Percentiles rank a stretch among this genome's conserved stretches.
phyloP scores from a whole-genome alignment of 2,329 filamentous ascomycete species.

The Colletotrichum godetiae region DNA sequence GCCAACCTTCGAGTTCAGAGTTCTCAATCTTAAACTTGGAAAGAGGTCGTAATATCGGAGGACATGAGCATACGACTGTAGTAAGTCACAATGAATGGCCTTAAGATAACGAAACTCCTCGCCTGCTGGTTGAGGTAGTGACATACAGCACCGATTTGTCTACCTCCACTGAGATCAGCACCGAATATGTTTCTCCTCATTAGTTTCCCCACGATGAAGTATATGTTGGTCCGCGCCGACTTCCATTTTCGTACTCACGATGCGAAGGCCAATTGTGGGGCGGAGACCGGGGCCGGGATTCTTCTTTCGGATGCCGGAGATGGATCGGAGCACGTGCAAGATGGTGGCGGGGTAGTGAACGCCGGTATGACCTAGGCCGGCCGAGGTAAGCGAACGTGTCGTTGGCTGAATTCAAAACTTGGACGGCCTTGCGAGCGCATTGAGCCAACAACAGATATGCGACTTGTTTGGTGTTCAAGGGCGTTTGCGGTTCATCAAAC shows the following conservation, averaged over 20 bases:
- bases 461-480: background rate
- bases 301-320: background rate
- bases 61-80: too few species aligned
- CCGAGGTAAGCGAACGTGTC: background rate
- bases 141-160: too few species aligned
- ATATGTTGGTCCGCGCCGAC: too few species aligned
- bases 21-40: too few species aligned
- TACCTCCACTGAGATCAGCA: too few species aligned
- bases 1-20: too few species aligned
- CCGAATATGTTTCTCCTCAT: too few species aligned
- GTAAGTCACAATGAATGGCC: too few species aligned
- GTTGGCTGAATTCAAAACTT: background rate
- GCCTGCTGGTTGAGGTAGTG: too few species aligned
- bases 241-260: background rate
- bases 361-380: background rate
- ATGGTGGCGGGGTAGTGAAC: background rate
- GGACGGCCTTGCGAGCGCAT: background rate
- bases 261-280: background rate
- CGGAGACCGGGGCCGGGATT: background rate
- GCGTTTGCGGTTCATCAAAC: too few species aligned
- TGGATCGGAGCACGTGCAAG: background rate
- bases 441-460: background rate
- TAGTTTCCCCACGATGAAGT: background rate
- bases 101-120: too few species aligned
- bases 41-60: too few species aligned